Conservation (phyloP, 805 yeast species). For the Metschnikowia similis region DNA sequence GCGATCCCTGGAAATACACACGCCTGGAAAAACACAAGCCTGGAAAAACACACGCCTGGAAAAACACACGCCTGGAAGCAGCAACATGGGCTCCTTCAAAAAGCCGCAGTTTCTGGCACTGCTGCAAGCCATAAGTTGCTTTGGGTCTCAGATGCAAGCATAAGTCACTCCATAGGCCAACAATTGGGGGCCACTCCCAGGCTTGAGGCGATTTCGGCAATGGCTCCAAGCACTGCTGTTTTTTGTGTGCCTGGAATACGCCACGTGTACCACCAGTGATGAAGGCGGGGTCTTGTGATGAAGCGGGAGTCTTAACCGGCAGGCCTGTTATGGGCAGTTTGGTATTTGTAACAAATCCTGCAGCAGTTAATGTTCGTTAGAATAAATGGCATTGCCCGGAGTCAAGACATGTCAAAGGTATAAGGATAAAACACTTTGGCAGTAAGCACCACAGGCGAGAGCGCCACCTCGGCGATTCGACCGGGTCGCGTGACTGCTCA, state of each 20-base stretch:
- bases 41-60: slow-evolving; percentile 30
- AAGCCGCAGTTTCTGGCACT: slow-evolving; percentile 53
- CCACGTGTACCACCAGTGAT: slow-evolving; percentile 19
- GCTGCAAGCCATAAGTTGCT: slow-evolving; percentile 75
- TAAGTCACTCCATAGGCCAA: slow-evolving; percentile 56
- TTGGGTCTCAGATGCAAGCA: slow-evolving; percentile 88
- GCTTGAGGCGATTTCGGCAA: slow-evolving; percentile 83
- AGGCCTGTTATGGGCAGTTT: no score
- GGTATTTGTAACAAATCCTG: no score
- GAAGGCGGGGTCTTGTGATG: no score
- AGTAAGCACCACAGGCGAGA: no score
- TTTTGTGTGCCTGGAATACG: slow-evolving; percentile 42
- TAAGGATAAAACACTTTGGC: no score
- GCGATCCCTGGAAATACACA: slow-evolving; percentile 39
- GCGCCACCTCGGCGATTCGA: no score
- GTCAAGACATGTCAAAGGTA: no score
- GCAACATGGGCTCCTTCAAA: slow-evolving; percentile 66
- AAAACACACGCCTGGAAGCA: slow-evolving; percentile 47
- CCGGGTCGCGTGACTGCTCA: no score
- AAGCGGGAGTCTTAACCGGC: no score
- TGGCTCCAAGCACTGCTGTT: slow-evolving; percentile 54
- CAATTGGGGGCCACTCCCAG: slow-evolving; percentile 62
- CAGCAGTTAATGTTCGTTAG: no score
- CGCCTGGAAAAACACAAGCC: slow-evolving; percentile 47
- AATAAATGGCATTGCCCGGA: no score